Conservation (phyloP, 1,284 basidiomycete species). For the Sutorius eximius region DNA sequence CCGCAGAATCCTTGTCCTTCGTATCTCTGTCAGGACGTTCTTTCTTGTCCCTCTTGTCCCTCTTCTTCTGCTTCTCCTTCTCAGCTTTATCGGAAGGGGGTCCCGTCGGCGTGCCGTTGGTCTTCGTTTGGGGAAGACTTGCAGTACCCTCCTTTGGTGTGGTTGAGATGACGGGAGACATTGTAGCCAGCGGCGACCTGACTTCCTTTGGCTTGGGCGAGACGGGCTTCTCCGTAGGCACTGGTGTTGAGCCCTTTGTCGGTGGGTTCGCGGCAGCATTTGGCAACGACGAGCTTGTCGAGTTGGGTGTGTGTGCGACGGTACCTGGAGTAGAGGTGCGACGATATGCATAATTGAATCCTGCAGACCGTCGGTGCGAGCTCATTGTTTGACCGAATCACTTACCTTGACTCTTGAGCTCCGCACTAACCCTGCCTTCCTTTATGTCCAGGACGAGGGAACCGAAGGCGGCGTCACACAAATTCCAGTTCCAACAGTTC, state of each 20-base stretch:
- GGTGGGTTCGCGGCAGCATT: slow-evolving; percentile 33
- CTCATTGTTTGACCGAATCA: slow-evolving; percentile 5
- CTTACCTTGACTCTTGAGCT: slow-evolving; percentile 88
- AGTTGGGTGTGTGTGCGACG: slow-evolving; percentile 42
- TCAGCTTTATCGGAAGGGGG: slow-evolving; percentile 43
- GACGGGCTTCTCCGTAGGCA: slow-evolving; percentile 41
- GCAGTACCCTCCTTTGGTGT: slow-evolving; percentile 33
- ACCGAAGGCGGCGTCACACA: slow-evolving; percentile 94
- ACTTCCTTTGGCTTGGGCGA: slow-evolving; percentile 38
- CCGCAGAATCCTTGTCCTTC: slow-evolving; percentile 39
- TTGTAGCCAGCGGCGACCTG: slow-evolving; percentile 29
- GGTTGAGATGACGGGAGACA: slow-evolving; percentile 33
- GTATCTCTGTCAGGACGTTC: slow-evolving; percentile 41
- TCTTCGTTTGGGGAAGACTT: slow-evolving; percentile 30
- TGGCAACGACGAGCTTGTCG: slow-evolving; percentile 39
- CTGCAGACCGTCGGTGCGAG: slow-evolving; percentile 41
- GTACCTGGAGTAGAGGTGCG: slow-evolving; percentile 58
- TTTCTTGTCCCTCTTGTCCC: slow-evolving; percentile 57
- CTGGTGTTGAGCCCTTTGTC: slow-evolving; percentile 40
- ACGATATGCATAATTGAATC: slow-evolving; percentile 95
- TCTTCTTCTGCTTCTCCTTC: slow-evolving; percentile 54
- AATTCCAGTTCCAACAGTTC: slow-evolving; percentile 98
- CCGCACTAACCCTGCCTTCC: slow-evolving; percentile 89
- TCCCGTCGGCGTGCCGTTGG: slow-evolving; percentile 43
- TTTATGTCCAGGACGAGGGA: slow-evolving; percentile 85